Evolutionary conservation across 768 basidiomycete species (phyloP).

Genomic region (Xerocomus brunneocitrinus): DNA sequence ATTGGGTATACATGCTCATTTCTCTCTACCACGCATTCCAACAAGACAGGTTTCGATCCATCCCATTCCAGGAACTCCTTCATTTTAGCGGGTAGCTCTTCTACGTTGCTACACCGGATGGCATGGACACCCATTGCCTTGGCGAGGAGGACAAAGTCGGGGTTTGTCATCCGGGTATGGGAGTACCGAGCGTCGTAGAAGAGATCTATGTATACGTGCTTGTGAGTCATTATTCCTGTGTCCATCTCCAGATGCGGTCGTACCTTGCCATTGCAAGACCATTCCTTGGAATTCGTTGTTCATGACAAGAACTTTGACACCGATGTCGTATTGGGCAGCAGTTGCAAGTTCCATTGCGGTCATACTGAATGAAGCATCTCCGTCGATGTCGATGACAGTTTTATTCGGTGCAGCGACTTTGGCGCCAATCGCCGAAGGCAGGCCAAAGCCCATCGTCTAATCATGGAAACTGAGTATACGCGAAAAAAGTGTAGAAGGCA

Average conservation of each 20-base stretch:
- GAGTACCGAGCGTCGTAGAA: slow-evolving; percentile 98
- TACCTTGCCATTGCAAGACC: slow-evolving; percentile 99
- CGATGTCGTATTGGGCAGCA: slow-evolving; percentile 85
- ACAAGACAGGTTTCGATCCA: slow-evolving; percentile 74
- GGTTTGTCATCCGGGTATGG: slow-evolving; percentile 93
- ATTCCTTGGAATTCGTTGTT: slow-evolving; percentile 99
- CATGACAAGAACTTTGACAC: slow-evolving; percentile 88
- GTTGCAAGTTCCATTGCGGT: slow-evolving; percentile 99
- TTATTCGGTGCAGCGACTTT: slow-evolving; percentile 95
- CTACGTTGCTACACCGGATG: slow-evolving; percentile 62
- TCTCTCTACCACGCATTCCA: slow-evolving; percentile 85
- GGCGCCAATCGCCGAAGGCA: slow-evolving; percentile 92
- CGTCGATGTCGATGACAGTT: slow-evolving; percentile 93
- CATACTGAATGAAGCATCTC: slow-evolving; percentile 98
- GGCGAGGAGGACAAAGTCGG: slow-evolving; percentile 89
- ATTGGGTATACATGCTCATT: slow-evolving; percentile 91
- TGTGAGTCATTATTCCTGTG: not conserved
- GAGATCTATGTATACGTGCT: slow-evolving; percentile 52
- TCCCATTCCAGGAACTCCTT: slow-evolving; percentile 98
- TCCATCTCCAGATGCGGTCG: slow-evolving; percentile 13
- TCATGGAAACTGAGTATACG: not conserved
- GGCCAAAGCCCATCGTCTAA: slow-evolving; percentile 97
- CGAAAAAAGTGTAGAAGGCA: not conserved
- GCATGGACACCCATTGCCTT: slow-evolving; percentile 91
- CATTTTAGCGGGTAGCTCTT: slow-evolving; percentile 91